A percentile compares a stretch with the other conserved stretches of the same genome.
These are phyloP conservation scores for Ramularia collo-cygni DNA, from an alignment of 2,329 filamentous ascomycete species.

Conservation along the genomic window DNA sequence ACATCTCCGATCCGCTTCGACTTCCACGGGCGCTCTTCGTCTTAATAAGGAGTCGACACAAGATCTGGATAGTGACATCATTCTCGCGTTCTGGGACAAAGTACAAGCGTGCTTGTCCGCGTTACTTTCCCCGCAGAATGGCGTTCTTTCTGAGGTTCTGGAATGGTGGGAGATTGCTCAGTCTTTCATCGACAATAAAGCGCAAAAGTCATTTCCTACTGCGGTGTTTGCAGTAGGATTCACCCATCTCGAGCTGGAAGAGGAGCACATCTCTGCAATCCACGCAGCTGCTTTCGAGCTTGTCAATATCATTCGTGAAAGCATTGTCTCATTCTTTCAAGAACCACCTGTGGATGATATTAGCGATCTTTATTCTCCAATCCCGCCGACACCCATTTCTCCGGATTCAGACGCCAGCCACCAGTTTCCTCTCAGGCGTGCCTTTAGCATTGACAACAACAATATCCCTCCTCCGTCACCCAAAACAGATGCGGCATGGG, in stretches of 20 bases:
- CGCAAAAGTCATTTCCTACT: slow-evolving; percentile 67
- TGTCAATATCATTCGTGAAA: slow-evolving; percentile 74
- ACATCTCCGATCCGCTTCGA: slow-evolving; percentile 64
- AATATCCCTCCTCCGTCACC: slow-evolving; percentile 72
- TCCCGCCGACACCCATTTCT: slow-evolving; percentile 62
- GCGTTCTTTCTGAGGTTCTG: slow-evolving; percentile 79
- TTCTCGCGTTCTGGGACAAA: slow-evolving; percentile 91
- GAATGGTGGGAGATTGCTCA: slow-evolving; percentile 93
- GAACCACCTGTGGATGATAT: slow-evolving; percentile 88
- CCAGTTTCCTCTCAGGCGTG: slow-evolving; percentile 47
- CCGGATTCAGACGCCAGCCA: slow-evolving; percentile 47
- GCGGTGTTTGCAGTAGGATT: slow-evolving; percentile 44
- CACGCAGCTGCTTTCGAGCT: slow-evolving; percentile 74
- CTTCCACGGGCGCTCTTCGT: slow-evolving; percentile 11
- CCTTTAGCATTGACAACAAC: slow-evolving; percentile 69
- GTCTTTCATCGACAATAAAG: slow-evolving; percentile 80
- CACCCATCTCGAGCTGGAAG: slow-evolving; percentile 75
- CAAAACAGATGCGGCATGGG: slow-evolving; percentile 73
- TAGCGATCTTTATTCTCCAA: slow-evolving; percentile 75
- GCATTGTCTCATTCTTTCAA: slow-evolving; percentile 73
- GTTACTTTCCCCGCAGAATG: slow-evolving; percentile 66
- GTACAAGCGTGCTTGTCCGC: slow-evolving; percentile 66
- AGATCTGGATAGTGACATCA: slow-evolving; percentile 68
- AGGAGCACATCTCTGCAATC: slow-evolving; percentile 62
- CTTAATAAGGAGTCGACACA: slow-evolving; percentile 34